These are phyloP conservation scores for Asterochloris sp. DNA, from an alignment of 139 green algal species.

Conservation along the genomic window DNA sequence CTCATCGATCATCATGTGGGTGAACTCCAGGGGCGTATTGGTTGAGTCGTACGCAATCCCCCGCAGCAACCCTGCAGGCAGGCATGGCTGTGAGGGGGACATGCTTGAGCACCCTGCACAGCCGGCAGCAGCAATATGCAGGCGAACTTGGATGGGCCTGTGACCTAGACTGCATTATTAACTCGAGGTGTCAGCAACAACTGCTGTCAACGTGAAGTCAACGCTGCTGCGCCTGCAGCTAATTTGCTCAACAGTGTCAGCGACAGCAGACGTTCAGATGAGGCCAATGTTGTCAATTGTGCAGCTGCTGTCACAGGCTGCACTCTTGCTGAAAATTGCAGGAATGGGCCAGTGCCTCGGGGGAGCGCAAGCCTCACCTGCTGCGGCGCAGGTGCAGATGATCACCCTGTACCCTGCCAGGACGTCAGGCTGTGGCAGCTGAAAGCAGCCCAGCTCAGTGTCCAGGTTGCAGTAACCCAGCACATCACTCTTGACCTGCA, in stretches of 20 bases:
- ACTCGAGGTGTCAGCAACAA: too few species aligned
- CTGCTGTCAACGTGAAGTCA: too few species aligned
- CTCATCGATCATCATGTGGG: slow-evolving; percentile 68
- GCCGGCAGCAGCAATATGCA: neutral
- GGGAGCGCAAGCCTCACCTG: slow-evolving; percentile 4
- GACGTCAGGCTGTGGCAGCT: slow-evolving; percentile 8
- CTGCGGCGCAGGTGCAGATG: slow-evolving; percentile 41
- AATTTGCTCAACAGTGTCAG: too few species aligned
- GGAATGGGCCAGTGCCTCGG: too few species aligned
- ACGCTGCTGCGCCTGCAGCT: too few species aligned
- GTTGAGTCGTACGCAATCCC: neutral
- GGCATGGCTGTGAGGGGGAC: too few species aligned
- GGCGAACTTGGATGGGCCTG: neutral
- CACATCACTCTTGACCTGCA: slow-evolving; percentile 44
- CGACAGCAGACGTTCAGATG: too few species aligned
- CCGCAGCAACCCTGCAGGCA: slow-evolving; percentile 19
- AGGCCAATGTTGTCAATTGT: too few species aligned
- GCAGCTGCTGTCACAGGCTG: too few species aligned
- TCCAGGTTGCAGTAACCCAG: slow-evolving; percentile 28
- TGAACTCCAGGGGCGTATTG: slow-evolving; percentile 36
- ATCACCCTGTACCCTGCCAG: slow-evolving; percentile 27
- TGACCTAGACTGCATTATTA: neutral
- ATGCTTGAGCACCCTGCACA: too few species aligned
- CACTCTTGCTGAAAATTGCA: too few species aligned
- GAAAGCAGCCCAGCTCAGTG: slow-evolving; percentile 18